Percentiles rank a stretch among this genome's conserved stretches.
Conservation (phyloP, 306 rosid genomes). For the Dryas alaskensis region DNA sequence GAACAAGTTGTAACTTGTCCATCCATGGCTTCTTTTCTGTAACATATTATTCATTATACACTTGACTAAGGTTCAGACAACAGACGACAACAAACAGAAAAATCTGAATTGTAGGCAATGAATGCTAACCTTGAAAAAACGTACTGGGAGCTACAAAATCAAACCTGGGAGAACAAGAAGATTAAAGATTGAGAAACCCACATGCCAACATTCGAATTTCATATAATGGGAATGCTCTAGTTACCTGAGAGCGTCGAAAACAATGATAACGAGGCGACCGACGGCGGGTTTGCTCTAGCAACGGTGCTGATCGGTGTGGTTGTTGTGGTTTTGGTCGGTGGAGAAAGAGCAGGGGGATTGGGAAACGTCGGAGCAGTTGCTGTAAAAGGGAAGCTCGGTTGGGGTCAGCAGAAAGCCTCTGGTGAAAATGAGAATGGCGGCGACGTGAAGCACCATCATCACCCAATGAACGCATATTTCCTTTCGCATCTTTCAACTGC, state of each 20-base stretch:
- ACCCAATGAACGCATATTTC: conserved; percentile 61
- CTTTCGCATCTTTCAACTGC: conserved; percentile 18
- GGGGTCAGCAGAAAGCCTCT: conserved; percentile 85
- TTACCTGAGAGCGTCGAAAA: conserved; percentile 83
- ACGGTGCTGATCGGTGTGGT: conserved; percentile 25
- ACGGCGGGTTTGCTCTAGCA: conserved; percentile 77
- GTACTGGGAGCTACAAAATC: conserved; percentile 92
- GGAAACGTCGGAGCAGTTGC: conserved; percentile 64
- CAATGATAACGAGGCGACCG: conserved; percentile 58
- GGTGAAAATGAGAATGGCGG: conserved; percentile 68
- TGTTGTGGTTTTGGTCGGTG: background rate
- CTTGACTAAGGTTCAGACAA: conserved; percentile 1
- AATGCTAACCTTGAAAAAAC: conserved; percentile 60
- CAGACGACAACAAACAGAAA: background rate
- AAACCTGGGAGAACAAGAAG: conserved; percentile 44
- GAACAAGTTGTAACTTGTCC: conserved; percentile 62
- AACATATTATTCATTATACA: background rate
- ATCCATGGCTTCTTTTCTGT: conserved; percentile 87
- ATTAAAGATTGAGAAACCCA: background rate
- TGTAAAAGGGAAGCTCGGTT: conserved; percentile 80
- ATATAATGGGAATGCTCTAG: background rate
- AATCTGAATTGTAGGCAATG: background rate
- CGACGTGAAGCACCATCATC: conserved; percentile 51
- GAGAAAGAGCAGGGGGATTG: conserved; percentile 57
- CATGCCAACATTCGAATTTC: background rate